Evolutionary conservation across 2,329 filamentous ascomycete species (phyloP), one percentile per base, ranked within the genome.

Genomic region (Colletotrichum lindemuthianum): DNA sequence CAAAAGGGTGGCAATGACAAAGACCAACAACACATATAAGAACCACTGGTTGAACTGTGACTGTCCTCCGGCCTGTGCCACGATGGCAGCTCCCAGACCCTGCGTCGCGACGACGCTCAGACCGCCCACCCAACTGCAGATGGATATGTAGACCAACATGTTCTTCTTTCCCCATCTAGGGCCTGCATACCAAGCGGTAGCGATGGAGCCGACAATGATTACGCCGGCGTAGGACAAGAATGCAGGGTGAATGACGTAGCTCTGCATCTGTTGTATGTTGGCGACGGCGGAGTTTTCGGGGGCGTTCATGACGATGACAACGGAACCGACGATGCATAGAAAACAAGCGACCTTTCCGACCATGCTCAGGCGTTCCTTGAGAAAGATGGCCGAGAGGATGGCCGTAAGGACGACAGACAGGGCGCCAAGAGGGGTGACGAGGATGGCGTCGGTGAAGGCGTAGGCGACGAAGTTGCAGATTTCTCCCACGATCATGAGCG

Each of bases 41-140:
- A 99, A 99, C 95, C 95, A 98, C 75, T 98, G 88, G 76, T 97
- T 97, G 79, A 97, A 98, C 82, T 99, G 94, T 2, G 90, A 85
- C 53, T 88, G 88, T 13, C 95, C 96, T 15, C 86, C 85, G 65
- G 90, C 90, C 80, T 97, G 93, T 0, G 95, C 92, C 59, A 97
- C 86, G 68, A 99, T 94, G 15, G 95, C 95, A 58, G 95, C 89
- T 56, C 96, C 96, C 47, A 99, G 80, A 15, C 96, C 96, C 78
- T 98, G 95, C 3, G 94, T 98, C 13, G 93, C 91, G 59, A 98
- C 96, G 8, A 98, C 96, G 78, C 93, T 97, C 73, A 98, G 82
- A 1, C 94, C 96, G 68, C 96, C 96, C 66, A 98, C 89, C 83
- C 96, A 87, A 79, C 93, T 97, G 85, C 96, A 99, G 71, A 99